phyloP scores from a whole-genome alignment of 1,284 basidiomycete genomes.

The Moniliella sp. region DNA sequence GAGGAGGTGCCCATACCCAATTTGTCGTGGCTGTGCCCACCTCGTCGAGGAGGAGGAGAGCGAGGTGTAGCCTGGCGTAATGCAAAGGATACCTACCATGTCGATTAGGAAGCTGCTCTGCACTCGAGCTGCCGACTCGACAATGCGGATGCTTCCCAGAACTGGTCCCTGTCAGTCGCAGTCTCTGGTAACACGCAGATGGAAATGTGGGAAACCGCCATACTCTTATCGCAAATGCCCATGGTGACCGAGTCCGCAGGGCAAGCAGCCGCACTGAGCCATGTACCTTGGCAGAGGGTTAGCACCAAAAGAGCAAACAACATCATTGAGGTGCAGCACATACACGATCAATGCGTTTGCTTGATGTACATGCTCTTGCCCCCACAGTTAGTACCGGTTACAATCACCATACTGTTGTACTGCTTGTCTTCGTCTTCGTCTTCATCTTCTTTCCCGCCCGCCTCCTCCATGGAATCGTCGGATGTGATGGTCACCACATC shows the following conservation, averaged over 20 bases:
- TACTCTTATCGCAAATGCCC: constrained; percentile 72
- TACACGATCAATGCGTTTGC: constrained; percentile 70
- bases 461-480: too few relatives aligned
- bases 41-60: constrained; percentile 7
- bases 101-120: constrained; percentile 90
- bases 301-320: neutral
- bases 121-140: constrained; percentile 50
- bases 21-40: constrained; percentile 1
- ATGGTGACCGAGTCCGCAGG: constrained; percentile 60
- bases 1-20: too few relatives aligned
- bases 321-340: constrained; percentile 48
- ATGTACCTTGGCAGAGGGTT: constrained; percentile 3
- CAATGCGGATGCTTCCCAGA: constrained; percentile 70
- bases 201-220: too few relatives aligned
- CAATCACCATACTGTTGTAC: neutral
- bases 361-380: constrained; percentile 72
- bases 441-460: too few relatives aligned
- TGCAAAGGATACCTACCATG: constrained; percentile 57
- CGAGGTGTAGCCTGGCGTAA: constrained; percentile 2
- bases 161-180: too few relatives aligned
- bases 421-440: too few relatives aligned
- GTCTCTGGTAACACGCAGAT: too few relatives aligned
- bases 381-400: constrained; percentile 3
- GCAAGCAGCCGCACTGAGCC: constrained; percentile 57
- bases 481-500: too few relatives aligned